phyloP scores from a whole-genome alignment of 2,329 filamentous ascomycete genomes.

The Fusarium duplospermum region DNA sequence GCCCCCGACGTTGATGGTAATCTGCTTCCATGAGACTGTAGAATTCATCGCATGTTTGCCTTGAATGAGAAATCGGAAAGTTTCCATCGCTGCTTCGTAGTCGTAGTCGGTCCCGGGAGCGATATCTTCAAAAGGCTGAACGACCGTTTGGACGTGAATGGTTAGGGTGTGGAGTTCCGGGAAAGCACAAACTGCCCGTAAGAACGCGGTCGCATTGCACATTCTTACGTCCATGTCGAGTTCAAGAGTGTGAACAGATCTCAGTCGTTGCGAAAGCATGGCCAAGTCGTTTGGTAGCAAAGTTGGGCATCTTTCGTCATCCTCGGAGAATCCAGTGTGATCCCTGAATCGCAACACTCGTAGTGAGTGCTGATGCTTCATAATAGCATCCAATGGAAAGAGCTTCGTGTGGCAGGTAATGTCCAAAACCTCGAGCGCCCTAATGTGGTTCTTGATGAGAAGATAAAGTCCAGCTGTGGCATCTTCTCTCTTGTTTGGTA shows the following conservation, averaged over 20 bases:
- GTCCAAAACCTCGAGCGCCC: slow-evolving; percentile 51
- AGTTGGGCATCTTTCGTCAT: slow-evolving; percentile 56
- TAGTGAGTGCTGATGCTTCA: slow-evolving; percentile 53
- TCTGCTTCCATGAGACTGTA: slow-evolving; percentile 50
- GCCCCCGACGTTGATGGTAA: slow-evolving; percentile 61
- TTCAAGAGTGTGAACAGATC: slow-evolving; percentile 55
- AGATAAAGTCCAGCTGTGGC: slow-evolving; percentile 53
- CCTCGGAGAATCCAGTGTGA: slow-evolving; percentile 58
- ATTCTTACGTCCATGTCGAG: slow-evolving; percentile 58
- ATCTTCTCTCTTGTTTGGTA: slow-evolving; percentile 51
- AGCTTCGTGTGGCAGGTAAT: slow-evolving; percentile 56
- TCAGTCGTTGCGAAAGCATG: slow-evolving; percentile 48
- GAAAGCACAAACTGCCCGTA: slow-evolving; percentile 54
- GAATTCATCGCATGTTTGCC: slow-evolving; percentile 38
- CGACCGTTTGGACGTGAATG: slow-evolving; percentile 58
- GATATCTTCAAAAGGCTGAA: slow-evolving; percentile 48
- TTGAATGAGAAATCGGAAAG: slow-evolving; percentile 49
- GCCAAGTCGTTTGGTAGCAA: slow-evolving; percentile 50
- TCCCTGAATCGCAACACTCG: slow-evolving; percentile 57
- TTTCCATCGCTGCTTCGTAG: slow-evolving; percentile 50
- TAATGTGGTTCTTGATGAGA: slow-evolving; percentile 53
- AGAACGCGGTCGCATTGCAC: slow-evolving; percentile 52
- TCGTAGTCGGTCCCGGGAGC: slow-evolving; percentile 50
- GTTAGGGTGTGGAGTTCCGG: slow-evolving; percentile 54
- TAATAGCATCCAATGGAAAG: slow-evolving; percentile 55